These are phyloP conservation scores for Graphiopsis chlorocephala DNA, from an alignment of 2,329 filamentous ascomycete genomes.

Conservation along the genomic window DNA sequence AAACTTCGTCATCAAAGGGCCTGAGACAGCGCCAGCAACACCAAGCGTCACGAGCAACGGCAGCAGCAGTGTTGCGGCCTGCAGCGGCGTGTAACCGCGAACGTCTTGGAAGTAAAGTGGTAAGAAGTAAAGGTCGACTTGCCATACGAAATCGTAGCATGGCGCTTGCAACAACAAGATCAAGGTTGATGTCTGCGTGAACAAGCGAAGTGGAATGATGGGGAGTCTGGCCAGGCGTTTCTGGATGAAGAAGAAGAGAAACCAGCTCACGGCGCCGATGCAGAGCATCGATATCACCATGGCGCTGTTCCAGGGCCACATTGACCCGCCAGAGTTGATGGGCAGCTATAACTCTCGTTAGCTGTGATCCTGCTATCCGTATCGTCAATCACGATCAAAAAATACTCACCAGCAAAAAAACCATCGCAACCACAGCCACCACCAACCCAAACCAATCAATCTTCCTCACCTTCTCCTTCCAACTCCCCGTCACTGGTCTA, in stretches of 20 bases:
- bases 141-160: conserved; percentile 9
- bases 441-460: conserved; percentile 12
- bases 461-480: conserved; percentile 8
- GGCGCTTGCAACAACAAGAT: conserved; percentile 9
- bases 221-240: conserved; percentile 6
- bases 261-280: conserved; percentile 38
- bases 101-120: conserved; percentile 44
- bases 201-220: conserved; percentile 6
- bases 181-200: conserved; percentile 1
- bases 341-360: not conserved
- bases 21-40: conserved; percentile 3
- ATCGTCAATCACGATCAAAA: not conserved
- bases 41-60: conserved; percentile 23
- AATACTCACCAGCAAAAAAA: conserved; percentile 10
- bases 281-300: conserved; percentile 57
- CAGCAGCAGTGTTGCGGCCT: conserved; percentile 40
- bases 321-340: conserved; percentile 50
- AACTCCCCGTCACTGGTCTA: conserved; percentile 2
- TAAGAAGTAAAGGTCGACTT: conserved; percentile 35
- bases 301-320: conserved; percentile 53
- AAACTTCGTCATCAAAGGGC: conserved; percentile 11
- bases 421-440: conserved; percentile 5
- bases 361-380: not conserved
- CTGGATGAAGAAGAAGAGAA: conserved; percentile 11
- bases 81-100: conserved; percentile 34